A percentile compares a stretch with the other conserved stretches of the same genome.
These are phyloP conservation scores for Neonectria hederae DNA, from an alignment of 2,329 filamentous ascomycete species.

Conservation along the genomic window DNA sequence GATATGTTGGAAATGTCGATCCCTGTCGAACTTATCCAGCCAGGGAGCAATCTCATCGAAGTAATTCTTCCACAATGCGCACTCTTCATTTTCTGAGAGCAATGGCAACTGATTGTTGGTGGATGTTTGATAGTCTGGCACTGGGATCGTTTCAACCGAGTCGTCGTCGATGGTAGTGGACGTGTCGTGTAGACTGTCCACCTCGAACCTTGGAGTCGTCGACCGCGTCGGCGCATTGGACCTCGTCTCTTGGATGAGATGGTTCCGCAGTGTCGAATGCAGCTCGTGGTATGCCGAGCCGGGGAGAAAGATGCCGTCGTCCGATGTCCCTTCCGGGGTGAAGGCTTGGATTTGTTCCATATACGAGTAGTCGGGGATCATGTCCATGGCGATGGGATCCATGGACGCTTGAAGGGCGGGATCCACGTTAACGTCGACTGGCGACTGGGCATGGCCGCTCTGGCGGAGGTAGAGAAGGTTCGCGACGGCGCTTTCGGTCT, in stretches of 20 bases:
- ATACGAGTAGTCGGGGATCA: slow-evolving; percentile 38
- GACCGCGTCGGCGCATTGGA: slow-evolving; percentile 50
- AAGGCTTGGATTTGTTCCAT: slow-evolving; percentile 43
- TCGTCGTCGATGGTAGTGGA: slow-evolving; percentile 20
- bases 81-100: slow-evolving; percentile 46
- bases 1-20: slow-evolving; percentile 58
- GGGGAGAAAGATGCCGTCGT: slow-evolving; percentile 57
- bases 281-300: slow-evolving; percentile 58
- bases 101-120: slow-evolving; percentile 14
- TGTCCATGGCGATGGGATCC: slow-evolving; percentile 25
- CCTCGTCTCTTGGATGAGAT: slow-evolving; percentile 55
- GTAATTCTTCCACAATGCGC: slow-evolving; percentile 52
- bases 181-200: slow-evolving; percentile 13
- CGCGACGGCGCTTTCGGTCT: slow-evolving; percentile 49
- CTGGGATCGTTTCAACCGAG: slow-evolving; percentile 13
- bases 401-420: slow-evolving; percentile 36
- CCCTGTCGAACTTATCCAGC: slow-evolving; percentile 64
- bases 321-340: slow-evolving; percentile 46
- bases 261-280: slow-evolving; percentile 55
- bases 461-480: slow-evolving; percentile 49
- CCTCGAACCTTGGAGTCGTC: slow-evolving; percentile 34
- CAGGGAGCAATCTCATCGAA: slow-evolving; percentile 54
- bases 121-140: slow-evolving; percentile 33
- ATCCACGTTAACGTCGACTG: slow-evolving; percentile 26
- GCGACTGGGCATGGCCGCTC: slow-evolving; percentile 35